A percentile compares a stretch with the other conserved stretches of the same genome.
These are phyloP conservation scores for Ganoderma boninense DNA, from an alignment of 1,284 basidiomycete genomes.

Conservation along the genomic window DNA sequence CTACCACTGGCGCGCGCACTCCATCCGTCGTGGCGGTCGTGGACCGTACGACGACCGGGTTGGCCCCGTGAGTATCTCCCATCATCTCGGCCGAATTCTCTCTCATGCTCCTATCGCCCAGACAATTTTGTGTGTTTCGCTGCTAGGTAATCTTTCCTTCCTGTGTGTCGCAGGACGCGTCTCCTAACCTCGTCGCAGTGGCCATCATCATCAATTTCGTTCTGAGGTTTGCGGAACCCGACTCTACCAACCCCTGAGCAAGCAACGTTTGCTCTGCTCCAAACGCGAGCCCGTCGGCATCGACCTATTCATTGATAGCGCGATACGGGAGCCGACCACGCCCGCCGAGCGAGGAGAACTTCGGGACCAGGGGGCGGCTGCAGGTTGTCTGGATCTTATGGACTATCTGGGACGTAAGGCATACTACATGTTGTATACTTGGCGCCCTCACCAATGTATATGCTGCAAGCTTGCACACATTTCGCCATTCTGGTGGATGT, in stretches of 20 bases:
- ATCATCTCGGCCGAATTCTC: slow-evolving; percentile 24
- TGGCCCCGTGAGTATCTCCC: slow-evolving; percentile 68
- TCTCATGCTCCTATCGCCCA: slow-evolving; percentile 41
- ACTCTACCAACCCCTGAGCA: slow-evolving; percentile 23
- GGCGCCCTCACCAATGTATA: not conserved
- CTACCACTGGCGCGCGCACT: slow-evolving; percentile 95
- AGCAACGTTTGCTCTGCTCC: not conserved
- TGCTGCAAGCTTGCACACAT: slow-evolving; percentile 1
- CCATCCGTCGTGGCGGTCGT: slow-evolving; percentile 90
- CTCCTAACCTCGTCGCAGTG: slow-evolving; percentile 52
- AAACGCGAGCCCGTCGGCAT: not conserved
- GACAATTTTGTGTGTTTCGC: slow-evolving; percentile 88
- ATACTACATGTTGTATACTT: slow-evolving; percentile 10
- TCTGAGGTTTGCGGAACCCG: slow-evolving; percentile 67
- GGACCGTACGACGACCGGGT: slow-evolving; percentile 98
- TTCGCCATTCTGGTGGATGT: not conserved
- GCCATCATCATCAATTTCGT: slow-evolving; percentile 93
- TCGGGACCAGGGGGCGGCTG: not conserved
- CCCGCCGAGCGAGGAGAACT: slow-evolving; percentile 2
- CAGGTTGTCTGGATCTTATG: slow-evolving; percentile 1
- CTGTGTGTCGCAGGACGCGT: not conserved
- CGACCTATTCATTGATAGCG: not conserved
- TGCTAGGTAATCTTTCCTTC: slow-evolving; percentile 70
- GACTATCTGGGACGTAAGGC: slow-evolving; percentile 5
- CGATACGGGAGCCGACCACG: not conserved